phyloP scores from a whole-genome alignment of 371 early-diverging fungal genomes.

The Blyttiomyces sp. region DNA sequence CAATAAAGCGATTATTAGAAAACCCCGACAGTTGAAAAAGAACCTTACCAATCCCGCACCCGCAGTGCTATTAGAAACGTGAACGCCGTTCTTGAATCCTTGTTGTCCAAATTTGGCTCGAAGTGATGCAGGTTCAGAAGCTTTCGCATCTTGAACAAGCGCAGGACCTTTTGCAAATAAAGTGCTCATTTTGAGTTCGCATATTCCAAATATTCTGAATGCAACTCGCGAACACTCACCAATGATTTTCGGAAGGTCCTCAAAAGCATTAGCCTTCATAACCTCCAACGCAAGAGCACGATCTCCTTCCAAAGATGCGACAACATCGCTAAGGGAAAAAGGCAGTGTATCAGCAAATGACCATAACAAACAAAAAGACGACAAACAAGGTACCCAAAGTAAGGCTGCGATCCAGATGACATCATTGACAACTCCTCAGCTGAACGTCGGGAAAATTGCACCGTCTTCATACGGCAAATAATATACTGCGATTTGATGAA shows the following conservation, averaged over 20 bases:
- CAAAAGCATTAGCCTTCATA: constrained; percentile 28
- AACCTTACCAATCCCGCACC: too few relatives aligned
- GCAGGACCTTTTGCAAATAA: constrained; percentile 8
- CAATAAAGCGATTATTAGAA: constrained; percentile 10
- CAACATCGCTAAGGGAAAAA: constrained; percentile 9
- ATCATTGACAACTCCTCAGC: constrained; percentile 16
- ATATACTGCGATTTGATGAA: constrained; percentile 27
- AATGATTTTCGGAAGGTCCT: background rate
- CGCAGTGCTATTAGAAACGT: background rate
- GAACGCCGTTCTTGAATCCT: constrained; percentile 22
- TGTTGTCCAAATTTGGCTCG: constrained; percentile 13
- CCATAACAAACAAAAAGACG: background rate
- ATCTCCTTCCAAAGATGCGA: constrained; percentile 10
- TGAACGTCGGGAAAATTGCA: constrained; percentile 4
- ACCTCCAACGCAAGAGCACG: constrained; percentile 27
- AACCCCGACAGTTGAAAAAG: too few relatives aligned
- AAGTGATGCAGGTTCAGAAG: background rate
- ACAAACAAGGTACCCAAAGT: constrained; percentile 12
- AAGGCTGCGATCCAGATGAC: background rate
- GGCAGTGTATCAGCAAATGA: background rate
- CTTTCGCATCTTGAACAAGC: constrained; percentile 16
- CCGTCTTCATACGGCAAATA: constrained; percentile 33
- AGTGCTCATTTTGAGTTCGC: background rate
- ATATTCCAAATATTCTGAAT: background rate
- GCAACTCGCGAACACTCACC: constrained; percentile 5